Conservation (phyloP, 2,329 filamentous ascomycete species). For the Colletotrichum costaricense region DNA sequence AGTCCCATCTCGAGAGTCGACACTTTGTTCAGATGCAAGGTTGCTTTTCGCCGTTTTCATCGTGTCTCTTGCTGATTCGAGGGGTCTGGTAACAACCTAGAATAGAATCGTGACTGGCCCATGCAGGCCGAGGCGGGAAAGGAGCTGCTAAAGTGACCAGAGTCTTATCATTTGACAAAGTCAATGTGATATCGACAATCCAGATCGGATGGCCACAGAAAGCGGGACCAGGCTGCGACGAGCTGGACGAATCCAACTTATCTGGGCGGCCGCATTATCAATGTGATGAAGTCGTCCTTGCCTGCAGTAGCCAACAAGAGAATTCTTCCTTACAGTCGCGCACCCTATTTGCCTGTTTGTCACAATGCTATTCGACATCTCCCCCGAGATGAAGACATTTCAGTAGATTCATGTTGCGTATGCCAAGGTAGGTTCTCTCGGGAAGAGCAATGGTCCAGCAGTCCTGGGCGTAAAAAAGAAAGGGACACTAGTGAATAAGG, state of each 20-base stretch:
- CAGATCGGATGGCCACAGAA: slow-evolving; percentile 7
- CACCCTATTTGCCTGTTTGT: not conserved
- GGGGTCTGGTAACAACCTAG: not conserved
- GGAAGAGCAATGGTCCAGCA: not conserved
- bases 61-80: slow-evolving; percentile 9
- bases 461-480: not conserved
- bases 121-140: not conserved
- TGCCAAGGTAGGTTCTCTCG: not conserved
- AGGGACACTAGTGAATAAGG: not conserved
- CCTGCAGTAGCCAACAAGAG: not conserved
- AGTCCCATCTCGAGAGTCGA: not conserved
- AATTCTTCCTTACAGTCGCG: not conserved
- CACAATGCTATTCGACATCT: not conserved
- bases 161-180: not conserved
- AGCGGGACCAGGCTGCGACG: not conserved
- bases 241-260: not conserved
- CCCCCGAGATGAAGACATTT: not conserved
- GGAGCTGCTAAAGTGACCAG: not conserved
- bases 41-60: not conserved
- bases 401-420: not conserved
- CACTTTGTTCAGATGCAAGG: not conserved
- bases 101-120: not conserved
- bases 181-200: slow-evolving; percentile 1
- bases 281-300: not conserved
- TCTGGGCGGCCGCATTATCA: not conserved